Evolutionary conservation across 495 filamentous ascomycete genomes (phyloP).

Genomic region (Apiosordaria backusii): DNA sequence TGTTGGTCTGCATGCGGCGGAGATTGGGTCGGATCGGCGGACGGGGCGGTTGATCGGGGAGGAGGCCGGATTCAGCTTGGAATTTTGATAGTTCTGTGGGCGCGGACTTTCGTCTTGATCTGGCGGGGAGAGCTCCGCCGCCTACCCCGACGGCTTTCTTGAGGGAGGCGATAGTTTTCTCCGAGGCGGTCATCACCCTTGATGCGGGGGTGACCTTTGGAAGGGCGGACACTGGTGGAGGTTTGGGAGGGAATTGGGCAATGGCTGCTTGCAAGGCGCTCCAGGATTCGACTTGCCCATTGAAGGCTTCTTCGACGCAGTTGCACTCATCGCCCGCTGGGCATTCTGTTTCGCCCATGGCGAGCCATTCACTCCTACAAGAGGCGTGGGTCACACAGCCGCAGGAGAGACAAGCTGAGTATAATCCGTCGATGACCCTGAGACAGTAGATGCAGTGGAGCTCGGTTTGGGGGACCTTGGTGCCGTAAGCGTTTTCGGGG

Average conservation of each 20-base stretch:
- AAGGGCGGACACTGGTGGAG: not conserved
- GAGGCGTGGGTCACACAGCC: slow-evolving; percentile 58
- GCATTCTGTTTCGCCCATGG: slow-evolving; percentile 43
- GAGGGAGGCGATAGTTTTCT: not conserved
- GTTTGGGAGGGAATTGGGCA: not conserved
- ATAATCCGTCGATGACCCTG: slow-evolving; percentile 54
- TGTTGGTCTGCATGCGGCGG: not conserved
- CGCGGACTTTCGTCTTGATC: not conserved
- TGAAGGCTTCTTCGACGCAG: slow-evolving; percentile 42
- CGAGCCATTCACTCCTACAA: slow-evolving; percentile 53
- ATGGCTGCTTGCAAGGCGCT: slow-evolving; percentile 23
- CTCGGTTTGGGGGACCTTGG: slow-evolving; percentile 47
- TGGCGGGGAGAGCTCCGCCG: too few relatives aligned
- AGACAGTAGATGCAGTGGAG: slow-evolving; percentile 58
- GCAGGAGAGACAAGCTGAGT: slow-evolving; percentile 56
- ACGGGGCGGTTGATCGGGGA: not conserved
- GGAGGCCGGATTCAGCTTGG: not conserved
- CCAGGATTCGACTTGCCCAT: slow-evolving; percentile 42
- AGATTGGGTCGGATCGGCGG: not conserved
- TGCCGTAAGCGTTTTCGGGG: slow-evolving; percentile 40
- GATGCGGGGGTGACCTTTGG: not conserved
- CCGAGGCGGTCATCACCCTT: not conserved
- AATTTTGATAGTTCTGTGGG: not conserved
- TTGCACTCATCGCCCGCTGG: slow-evolving; percentile 49
- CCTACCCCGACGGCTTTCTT: not conserved